Base-by-base conservation (phyloP, 106 monocot species). In the Triglochin maritima region DNA sequence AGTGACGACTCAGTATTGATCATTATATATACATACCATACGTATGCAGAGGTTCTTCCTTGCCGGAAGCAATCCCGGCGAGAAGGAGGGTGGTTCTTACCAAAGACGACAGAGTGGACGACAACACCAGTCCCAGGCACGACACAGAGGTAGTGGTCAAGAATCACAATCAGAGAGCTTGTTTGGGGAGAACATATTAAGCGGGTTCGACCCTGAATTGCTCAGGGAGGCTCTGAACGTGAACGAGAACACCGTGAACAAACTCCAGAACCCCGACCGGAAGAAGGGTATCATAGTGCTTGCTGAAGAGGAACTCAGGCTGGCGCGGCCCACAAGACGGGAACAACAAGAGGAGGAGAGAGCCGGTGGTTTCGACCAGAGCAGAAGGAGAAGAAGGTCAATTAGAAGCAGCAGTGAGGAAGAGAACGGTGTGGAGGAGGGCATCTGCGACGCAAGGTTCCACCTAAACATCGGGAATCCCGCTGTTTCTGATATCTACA, bases 341-440 rank as follows among this genome's bases (percentile, higher is more conserved):
- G 17, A 57, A 17, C 13, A 60, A n/a, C 42, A 44, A 9, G 7
- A 52, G 56, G 70, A 50, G 46, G 43, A 46, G 60, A 62, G 46
- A 68, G 68, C 55, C 42, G 56, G 59, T 48, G 46, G 59, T 29
- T 29, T 29, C 29, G 29, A 29, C 29, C 1, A 29, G 29, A 29
- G 29, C 29, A 29, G 29, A 29, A 29, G 29, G 29, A 29, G 1
- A 29, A 29, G 29, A 29, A 29, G 29, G 29, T 29, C 29, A 29
- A 29, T 29, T 29, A 8, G 52, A 9, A 7, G 48, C 17, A 4
- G 68, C 45, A 54, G 42, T 29, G 71, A 63, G 9, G 47, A 67
- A 4, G 50, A 47, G 6, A 87, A 87, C 47, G 88, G 81, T 9
- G 9, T 88, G 15, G 81, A 81, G 62, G 79, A 85, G 78, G 62